These are phyloP conservation scores for Mycena epipterygia DNA, from an alignment of 768 basidiomycete species.

Conservation along the genomic window DNA sequence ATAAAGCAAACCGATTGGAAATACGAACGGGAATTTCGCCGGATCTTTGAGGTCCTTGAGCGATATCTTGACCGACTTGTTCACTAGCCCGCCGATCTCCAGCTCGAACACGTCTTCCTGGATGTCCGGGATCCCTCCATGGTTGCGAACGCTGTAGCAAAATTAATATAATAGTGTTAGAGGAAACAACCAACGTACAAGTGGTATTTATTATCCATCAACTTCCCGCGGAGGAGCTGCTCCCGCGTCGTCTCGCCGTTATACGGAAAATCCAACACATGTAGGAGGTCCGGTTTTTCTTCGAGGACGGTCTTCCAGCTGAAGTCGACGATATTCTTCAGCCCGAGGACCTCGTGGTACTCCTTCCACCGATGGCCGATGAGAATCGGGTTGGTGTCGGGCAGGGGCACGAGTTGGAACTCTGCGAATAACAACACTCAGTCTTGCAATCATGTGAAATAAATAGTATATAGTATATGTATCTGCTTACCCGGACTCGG, in stretches of 20 bases:
- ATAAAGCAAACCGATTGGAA: conserved; percentile 8
- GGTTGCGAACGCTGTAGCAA: conserved; percentile 62
- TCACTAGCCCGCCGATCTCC: conserved; percentile 67
- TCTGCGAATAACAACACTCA: too few relatives aligned
- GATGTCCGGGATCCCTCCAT: conserved; percentile 66
- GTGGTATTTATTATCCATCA: conserved; percentile 64
- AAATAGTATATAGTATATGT: too few relatives aligned
- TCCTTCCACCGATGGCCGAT: conserved; percentile 66
- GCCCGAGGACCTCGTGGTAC: conserved; percentile 65
- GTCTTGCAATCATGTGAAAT: too few relatives aligned
- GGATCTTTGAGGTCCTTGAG: conserved; percentile 65
- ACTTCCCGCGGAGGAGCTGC: conserved; percentile 57
- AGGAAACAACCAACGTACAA: conserved; percentile 60
- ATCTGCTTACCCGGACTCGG: conserved; percentile 60
- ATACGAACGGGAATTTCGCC: conserved; percentile 61
- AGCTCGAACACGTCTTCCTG: conserved; percentile 60
- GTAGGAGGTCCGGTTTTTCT: conserved; percentile 66
- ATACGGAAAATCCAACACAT: conserved; percentile 68
- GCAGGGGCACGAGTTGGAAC: conserved; percentile 63
- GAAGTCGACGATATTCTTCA: conserved; percentile 58
- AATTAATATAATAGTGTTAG: too few relatives aligned
- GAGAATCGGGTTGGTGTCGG: conserved; percentile 64
- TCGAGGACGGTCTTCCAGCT: conserved; percentile 66
- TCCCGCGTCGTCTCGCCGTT: conserved; percentile 65
- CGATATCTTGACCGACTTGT: conserved; percentile 56